These are phyloP conservation scores for Neurospora sp. DNA, from an alignment of 495 filamentous ascomycete species.

Conservation along the genomic window DNA sequence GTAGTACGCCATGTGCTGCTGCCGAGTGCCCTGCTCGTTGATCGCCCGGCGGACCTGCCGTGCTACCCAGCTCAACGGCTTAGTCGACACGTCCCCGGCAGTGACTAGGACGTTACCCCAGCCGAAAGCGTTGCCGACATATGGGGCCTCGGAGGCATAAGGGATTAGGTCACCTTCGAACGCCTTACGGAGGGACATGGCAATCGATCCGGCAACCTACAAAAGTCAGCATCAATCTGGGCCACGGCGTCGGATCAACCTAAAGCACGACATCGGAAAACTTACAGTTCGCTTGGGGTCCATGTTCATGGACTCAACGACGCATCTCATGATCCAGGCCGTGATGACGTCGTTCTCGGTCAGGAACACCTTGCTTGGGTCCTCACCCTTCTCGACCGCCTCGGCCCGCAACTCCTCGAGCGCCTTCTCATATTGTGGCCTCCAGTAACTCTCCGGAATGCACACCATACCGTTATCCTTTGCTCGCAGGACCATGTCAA, in stretches of 20 bases:
- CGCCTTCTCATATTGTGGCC: slow-evolving; percentile 11
- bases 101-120: too few species aligned
- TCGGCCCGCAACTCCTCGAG: slow-evolving; percentile 20
- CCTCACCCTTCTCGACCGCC: slow-evolving; percentile 14
- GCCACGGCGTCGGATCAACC: too few species aligned
- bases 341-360: slow-evolving; percentile 34
- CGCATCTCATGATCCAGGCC: slow-evolving; percentile 25
- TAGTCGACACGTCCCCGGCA: not conserved
- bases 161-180: too few species aligned
- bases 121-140: too few species aligned
- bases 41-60: slow-evolving; percentile 28
- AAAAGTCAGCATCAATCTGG: too few species aligned
- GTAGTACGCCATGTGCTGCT: slow-evolving; percentile 33
- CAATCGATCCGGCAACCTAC: too few species aligned
- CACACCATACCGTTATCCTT: slow-evolving; percentile 30
- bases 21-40: slow-evolving; percentile 33
- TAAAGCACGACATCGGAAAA: not conserved
- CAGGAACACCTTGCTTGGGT: slow-evolving; percentile 27
- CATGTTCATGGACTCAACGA: slow-evolving; percentile 10
- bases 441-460: slow-evolving; percentile 18
- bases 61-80: slow-evolving; percentile 33
- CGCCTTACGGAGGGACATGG: too few species aligned
- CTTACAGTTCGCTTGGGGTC: slow-evolving; percentile 10
- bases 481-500: slow-evolving; percentile 16
- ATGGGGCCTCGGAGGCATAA: too few species aligned